A percentile compares a stretch with the other conserved stretches of the same genome.
Conservation (phyloP, 148 eudicot genomes). For the Euryodendron excelsum region DNA sequence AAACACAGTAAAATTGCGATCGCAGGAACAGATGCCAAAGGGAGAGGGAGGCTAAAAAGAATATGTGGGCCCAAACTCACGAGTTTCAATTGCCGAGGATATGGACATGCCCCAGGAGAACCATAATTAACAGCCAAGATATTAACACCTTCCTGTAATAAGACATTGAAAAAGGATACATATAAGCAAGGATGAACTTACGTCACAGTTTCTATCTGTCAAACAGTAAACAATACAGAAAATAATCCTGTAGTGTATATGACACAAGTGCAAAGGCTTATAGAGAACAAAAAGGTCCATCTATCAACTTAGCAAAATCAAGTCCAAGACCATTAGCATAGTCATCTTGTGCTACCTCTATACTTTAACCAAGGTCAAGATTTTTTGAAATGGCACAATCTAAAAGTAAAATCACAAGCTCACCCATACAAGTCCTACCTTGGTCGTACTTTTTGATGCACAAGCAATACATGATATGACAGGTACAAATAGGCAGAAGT, state of each 20-base stretch:
- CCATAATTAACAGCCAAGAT: constrained; percentile 87
- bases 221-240: neutral
- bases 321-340: no score
- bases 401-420: no score
- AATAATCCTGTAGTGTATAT: neutral
- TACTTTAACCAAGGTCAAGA: no score
- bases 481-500: no score
- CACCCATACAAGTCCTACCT: no score
- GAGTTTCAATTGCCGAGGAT: constrained; percentile 71
- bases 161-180: neutral
- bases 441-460: no score
- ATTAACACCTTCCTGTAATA: constrained; percentile 71
- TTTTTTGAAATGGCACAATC: no score
- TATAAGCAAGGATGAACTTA: neutral
- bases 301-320: no score
- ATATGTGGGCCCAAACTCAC: constrained; percentile 38
- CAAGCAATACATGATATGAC: no score
- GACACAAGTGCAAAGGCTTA: no score
- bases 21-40: neutral
- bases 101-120: constrained; percentile 77
- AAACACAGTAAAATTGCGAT: neutral
- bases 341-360: no score
- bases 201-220: neutral
- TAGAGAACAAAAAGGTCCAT: no score
- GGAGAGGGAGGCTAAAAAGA: neutral